Evolutionary conservation across 768 basidiomycete genomes (phyloP).

Genomic region (Panaeolus cyanescens): DNA sequence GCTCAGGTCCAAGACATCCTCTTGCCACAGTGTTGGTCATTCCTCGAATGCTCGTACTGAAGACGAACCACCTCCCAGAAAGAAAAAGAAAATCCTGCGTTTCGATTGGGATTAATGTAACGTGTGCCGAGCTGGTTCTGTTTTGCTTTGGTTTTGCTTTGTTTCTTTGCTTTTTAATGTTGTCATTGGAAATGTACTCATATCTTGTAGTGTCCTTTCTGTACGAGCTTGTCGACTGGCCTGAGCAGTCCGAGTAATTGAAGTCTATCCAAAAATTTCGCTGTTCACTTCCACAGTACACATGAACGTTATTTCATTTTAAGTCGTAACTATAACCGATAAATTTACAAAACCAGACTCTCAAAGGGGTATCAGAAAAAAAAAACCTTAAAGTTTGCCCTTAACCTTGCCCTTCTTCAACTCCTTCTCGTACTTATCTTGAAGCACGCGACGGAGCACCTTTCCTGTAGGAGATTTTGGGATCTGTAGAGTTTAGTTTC

Average conservation of each 20-base stretch:
- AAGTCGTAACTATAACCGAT: neutral
- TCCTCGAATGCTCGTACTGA: slow-evolving; percentile 1
- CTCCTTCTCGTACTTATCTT: slow-evolving; percentile 54
- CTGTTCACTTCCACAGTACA: neutral
- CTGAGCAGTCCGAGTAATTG: too few species aligned
- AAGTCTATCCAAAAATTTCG: too few species aligned
- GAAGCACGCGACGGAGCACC: slow-evolving; percentile 59
- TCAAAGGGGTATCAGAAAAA: neutral
- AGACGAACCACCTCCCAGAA: slow-evolving; percentile 12
- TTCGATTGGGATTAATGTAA: neutral
- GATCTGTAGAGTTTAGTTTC: slow-evolving; percentile 41
- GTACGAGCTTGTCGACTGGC: too few species aligned
- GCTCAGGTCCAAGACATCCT: slow-evolving; percentile 25
- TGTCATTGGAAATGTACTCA: too few species aligned
- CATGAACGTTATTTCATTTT: neutral
- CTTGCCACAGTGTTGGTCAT: slow-evolving; percentile 15
- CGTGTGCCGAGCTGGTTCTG: neutral
- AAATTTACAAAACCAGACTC: neutral
- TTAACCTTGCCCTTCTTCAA: slow-evolving; percentile 23
- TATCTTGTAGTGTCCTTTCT: too few species aligned
- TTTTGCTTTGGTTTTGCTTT: neutral
- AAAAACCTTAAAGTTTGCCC: slow-evolving; percentile 31
- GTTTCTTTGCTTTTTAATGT: neutral
- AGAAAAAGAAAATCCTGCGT: slow-evolving; percentile 15
- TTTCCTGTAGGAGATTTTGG: slow-evolving; percentile 80